Percentiles rank a stretch among this genome's conserved stretches.
Conservation (phyloP, 2,329 filamentous ascomycete genomes). For the Colletotrichum tropicicola region DNA sequence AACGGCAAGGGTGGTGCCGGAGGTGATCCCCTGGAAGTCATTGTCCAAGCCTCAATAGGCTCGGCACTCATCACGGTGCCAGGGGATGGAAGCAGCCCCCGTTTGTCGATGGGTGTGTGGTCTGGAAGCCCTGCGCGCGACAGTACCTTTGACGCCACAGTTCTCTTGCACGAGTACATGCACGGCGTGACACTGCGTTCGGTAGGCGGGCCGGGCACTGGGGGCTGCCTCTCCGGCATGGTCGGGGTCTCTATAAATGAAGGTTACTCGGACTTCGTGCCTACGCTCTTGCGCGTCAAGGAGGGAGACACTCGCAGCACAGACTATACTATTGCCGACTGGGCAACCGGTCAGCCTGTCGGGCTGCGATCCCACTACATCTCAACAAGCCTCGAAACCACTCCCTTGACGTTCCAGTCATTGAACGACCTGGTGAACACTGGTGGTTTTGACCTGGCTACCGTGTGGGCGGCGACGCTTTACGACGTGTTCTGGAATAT, state of each 20-base stretch:
- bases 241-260: conserved; percentile 60
- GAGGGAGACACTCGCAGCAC: conserved; percentile 51
- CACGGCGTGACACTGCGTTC: neutral
- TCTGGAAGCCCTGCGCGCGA: neutral
- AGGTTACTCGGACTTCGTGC: conserved; percentile 60
- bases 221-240: conserved; percentile 49
- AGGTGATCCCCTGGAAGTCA: conserved; percentile 63
- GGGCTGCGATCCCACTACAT: conserved; percentile 57
- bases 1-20: conserved; percentile 59
- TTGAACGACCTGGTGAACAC: conserved; percentile 52
- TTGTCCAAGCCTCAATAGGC: conserved; percentile 52
- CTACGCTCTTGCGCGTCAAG: conserved; percentile 57
- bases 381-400: conserved; percentile 52
- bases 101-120: neutral
- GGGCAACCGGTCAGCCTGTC: conserved; percentile 47
- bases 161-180: conserved; percentile 7
- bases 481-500: conserved; percentile 64
- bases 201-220: conserved; percentile 55
- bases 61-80: neutral
- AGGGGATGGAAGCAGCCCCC: neutral
- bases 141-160: neutral
- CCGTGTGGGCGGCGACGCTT: conserved; percentile 57
- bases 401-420: conserved; percentile 52
- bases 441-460: conserved; percentile 43
- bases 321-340: conserved; percentile 55